A percentile compares a stretch with the other conserved stretches of the same genome.
These are phyloP conservation scores for Aspergillus pseudotamarii DNA, from an alignment of 2,329 filamentous ascomycete species.

Conservation along the genomic window DNA sequence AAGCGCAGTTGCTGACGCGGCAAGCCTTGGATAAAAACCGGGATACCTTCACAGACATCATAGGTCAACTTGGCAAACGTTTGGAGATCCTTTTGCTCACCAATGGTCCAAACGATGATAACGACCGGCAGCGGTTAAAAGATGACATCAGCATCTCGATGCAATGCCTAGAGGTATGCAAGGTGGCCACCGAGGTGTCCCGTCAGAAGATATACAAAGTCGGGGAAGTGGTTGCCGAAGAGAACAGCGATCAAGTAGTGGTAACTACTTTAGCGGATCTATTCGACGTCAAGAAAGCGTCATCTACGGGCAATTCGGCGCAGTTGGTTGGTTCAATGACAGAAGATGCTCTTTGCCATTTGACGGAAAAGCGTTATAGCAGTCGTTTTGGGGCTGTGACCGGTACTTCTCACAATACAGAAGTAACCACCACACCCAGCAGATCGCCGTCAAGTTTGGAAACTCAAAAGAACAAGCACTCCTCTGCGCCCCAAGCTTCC, in stretches of 20 bases:
- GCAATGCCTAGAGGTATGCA: conserved; percentile 45
- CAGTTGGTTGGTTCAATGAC: conserved; percentile 43
- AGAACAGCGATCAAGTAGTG: conserved; percentile 45
- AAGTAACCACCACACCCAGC: conserved; percentile 3
- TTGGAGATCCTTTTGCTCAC: conserved; percentile 29
- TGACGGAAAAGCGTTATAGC: conserved; percentile 32
- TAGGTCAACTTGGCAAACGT: conserved; percentile 37
- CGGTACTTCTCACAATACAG: conserved; percentile 4
- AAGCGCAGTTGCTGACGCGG: conserved; percentile 37
- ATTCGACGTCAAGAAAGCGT: conserved; percentile 44
- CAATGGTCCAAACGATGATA: conserved; percentile 16
- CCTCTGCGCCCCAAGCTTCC: conserved; percentile 10
- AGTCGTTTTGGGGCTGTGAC: conserved; percentile 30
- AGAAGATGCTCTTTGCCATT: conserved; percentile 30
- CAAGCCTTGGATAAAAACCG: conserved; percentile 35
- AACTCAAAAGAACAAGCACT: not conserved
- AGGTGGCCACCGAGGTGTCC: conserved; percentile 35
- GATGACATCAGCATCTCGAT: conserved; percentile 39
- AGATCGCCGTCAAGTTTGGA: conserved; percentile 12
- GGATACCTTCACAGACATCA: conserved; percentile 35
- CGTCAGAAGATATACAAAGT: conserved; percentile 39
- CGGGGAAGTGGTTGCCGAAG: conserved; percentile 42
- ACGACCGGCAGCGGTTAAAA: conserved; percentile 34
- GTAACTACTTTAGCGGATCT: conserved; percentile 47
- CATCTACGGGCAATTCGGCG: conserved; percentile 37